Base-by-base conservation (phyloP, 2,329 filamentous ascomycete genomes). In the Fusarium pseudonygamai region DNA sequence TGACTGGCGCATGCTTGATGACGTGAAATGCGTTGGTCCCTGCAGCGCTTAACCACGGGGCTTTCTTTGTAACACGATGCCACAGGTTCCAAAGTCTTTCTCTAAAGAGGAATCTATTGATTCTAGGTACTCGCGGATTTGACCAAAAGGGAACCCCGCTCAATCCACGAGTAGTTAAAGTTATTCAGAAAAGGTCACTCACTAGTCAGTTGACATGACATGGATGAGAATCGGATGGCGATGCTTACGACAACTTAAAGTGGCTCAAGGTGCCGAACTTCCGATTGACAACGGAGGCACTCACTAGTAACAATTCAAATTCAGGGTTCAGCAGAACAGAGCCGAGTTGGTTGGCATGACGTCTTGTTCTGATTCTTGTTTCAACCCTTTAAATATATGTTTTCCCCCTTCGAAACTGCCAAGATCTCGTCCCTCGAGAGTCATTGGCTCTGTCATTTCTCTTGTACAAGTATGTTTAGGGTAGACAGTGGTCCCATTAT, bases 201-300 rank as follows among this genome's bases (percentile, higher is more conserved):
- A 20, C 24, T 60, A 22, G 49, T 64, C 59, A 39, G 32, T 43
- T 45, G 16, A 7, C 15, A 57, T 47, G 22, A 34, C 39, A 32
- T 36, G 34, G 20, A 32, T 47, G 34, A 24, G 34, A 30, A 6
- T 40, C 22, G 40, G n/a, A 58, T 50, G 56, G 42, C 24, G 40
- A 67, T 49, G 68, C 69, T 72, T 46, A 73, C 69, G 69, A 72
- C 69, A 43, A 42, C 67, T 65, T 34, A 24, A 42, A 18, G 59
- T 73, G 69, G 64, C 64, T 49, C 30, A 42, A 30, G 46, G 24
- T 72, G 69, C 69, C 69, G 64, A 64, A 49, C 65, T 72, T 69
- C 69, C 69, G 69, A 53, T 6, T 15, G 15, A 34, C 18, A 42
- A 60, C 66, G 65, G 65, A 55, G 52, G 26, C 24, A 22, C 24